Conservation (phyloP, 2,329 filamentous ascomycete species). For the Aureobasidium uvarum region DNA sequence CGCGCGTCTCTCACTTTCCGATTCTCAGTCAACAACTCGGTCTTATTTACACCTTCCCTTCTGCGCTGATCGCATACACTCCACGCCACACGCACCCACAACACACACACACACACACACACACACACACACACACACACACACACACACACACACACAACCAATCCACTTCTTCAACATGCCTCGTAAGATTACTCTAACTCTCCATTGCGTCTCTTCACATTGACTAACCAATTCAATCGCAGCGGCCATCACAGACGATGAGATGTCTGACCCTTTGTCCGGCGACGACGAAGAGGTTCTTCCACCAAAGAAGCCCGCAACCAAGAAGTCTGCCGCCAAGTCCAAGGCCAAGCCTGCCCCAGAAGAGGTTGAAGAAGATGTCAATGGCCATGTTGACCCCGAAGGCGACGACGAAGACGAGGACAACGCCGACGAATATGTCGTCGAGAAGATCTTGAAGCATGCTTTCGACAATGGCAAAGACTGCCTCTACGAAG, state of each 20-base stretch:
- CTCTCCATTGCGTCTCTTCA: background rate
- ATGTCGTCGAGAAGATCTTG: slow-evolving; percentile 70
- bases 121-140: background rate
- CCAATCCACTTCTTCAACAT: background rate
- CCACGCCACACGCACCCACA: too few relatives aligned
- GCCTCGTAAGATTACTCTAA: slow-evolving; percentile 21
- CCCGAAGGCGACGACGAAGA: slow-evolving; percentile 39
- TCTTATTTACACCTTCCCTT: slow-evolving; percentile 1
- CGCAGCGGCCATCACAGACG: slow-evolving; percentile 44
- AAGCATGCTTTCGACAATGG: slow-evolving; percentile 61
- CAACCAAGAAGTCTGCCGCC: slow-evolving; percentile 25
- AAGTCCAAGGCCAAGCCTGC: slow-evolving; percentile 13
- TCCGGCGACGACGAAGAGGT: slow-evolving; percentile 33
- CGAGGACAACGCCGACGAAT: slow-evolving; percentile 48
- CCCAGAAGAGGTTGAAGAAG: slow-evolving; percentile 35
- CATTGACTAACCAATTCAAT: background rate
- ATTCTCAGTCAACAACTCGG: background rate
- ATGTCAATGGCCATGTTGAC: slow-evolving; percentile 28
- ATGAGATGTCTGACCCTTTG: slow-evolving; percentile 37
- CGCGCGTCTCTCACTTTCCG: background rate
- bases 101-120: too few relatives aligned
- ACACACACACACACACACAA: background rate
- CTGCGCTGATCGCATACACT: background rate
- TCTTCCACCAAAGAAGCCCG: slow-evolving; percentile 34
- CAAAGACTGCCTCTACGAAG: slow-evolving; percentile 60